Base-by-base conservation (phyloP, 345 rosid species). In the Syzygium oleosum region DNA sequence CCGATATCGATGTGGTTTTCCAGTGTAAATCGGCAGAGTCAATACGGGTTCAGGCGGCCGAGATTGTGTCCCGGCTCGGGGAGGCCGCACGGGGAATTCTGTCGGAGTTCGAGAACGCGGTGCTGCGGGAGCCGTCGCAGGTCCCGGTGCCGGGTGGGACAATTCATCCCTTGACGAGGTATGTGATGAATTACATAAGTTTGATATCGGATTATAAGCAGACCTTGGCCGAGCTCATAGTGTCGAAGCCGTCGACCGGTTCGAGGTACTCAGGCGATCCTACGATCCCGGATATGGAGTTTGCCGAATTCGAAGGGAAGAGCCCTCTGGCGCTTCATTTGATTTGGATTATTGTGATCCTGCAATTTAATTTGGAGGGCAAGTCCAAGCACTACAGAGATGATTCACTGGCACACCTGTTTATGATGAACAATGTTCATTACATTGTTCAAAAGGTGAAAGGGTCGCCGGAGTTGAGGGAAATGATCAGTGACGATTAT, bases 171-270 rank as follows among this genome's bases (percentile, higher is more conserved):
- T 90, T 97, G 90, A 97, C 99, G 11, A 94, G 99, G 94, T 97
- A 97, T 89, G 98, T 96, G 87, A 97, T 97, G 99, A 97, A 97
- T 85, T 97, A 97, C 87, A 94, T 95, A 85, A 96, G 96, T 88
- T 93, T 95, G 93, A 96, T 96, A 86, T 94, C 99, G 52, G 99
- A 97, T 91, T 97, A 97, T 86, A 97, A 95, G 85, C 98, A 90
- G 90, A 96, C 96, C 7, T 88, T 97, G 93, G 91, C 90, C 73
- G 95, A 93, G 86, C 94, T 97, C 38, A 96, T 97, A 63, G 86
- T 95, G 92, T 96, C 99, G 23, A 95, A 94, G 87, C 99, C 99
- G 5, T 91, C 97, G 0, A 91, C 93, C 3, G 98, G 94, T 15
- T 93, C 98, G 21, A 95, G 98, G 85, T 92, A 95, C 91, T 90